Base-by-base conservation (phyloP, 2,329 filamentous ascomycete species). In the Phaeosphaeriaceae sp. region DNA sequence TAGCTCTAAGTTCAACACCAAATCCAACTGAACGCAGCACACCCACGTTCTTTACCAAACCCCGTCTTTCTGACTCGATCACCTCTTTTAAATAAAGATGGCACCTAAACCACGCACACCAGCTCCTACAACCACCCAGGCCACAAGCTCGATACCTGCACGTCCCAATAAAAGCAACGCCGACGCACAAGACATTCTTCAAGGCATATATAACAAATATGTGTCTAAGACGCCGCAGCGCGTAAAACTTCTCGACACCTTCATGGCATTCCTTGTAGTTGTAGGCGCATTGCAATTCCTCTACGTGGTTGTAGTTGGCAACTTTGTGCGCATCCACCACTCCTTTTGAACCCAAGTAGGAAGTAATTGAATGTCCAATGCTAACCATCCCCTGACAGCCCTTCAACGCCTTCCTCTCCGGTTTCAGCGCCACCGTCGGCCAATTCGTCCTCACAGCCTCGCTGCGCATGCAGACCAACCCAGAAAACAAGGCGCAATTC, bases 391-490 rank as follows among this genome's bases (percentile, higher is more conserved):
- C 1, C 30, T 11, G 16, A 21, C 26, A 97, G 93, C 94, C 94
- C 8, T 99, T 99, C 82, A 99, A 99, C 74, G 94, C 95, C 58
- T 99, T 99, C 80, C 85, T 99, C 26, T 90, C 92, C 26, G 95
- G 94, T 39, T 99, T 99, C 80, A 87, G 86, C 54, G 91, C 93
- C 13, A 94, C 93, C 1, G 93, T 99, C 56, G 94, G 94, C 54
- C 94, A 99, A 74, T 99, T 99, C 74, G 94, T 99, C 56, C 85
- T 99, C 63, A 97, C 94, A 42, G 90, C 91, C 81, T 87, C 69
- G 79, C 79, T 99, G 64, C 87, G 94, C 57, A 96, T 97, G 75
- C 94, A 99, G 77, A 97, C 92, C 40, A 92, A 90, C 71, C 81
- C 85, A 63, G 83, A 88, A 70, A 93, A 95, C 79, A 88, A 89